Evolutionary conservation across 176 grass and related monocot genomes (phyloP), one percentile per base, ranked within the genome.

Genomic region (Coix lacrymajobi): DNA sequence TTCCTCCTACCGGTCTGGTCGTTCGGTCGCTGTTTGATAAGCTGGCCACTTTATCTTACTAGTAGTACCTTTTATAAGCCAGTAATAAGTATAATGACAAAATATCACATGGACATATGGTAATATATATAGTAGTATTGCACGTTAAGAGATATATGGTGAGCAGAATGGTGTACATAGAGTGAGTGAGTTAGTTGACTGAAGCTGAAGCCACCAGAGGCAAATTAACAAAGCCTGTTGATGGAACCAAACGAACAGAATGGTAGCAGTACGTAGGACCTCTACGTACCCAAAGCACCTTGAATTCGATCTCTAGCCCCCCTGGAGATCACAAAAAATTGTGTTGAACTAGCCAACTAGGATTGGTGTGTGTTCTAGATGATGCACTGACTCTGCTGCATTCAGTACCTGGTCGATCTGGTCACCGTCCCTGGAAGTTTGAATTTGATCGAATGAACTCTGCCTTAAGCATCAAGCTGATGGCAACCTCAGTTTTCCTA

Each of bases 21-120:
- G 56, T 26, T 60, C 24, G 26, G 33, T 81, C 19, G 63, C 63
- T 76, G 76, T 51, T 89, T 85, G 81, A 81, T 81, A 77, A 77
- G 71, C 56, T 29, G 4, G 4, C 6, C 25, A 1, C 82, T 81
- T 81, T 71, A 76, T 14, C 11, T 62, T 19, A n/a, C n/a, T n/a
- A n/a, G n/a, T n/a, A n/a, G n/a, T 28, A 16, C 46, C 25, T 26
- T 25, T 79, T 37, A 24, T 69, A 60, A 76, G 76, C 19, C 33
- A n/a, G 52, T 68, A 32, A 29, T 65, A 28, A 36, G 14, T 54
- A 65, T 3, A 20, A 8, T 25, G 16, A 39, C 14, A 25, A 29
- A 62, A 29, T 14, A 29, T 29, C 58, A 25, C n/a, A n/a, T n/a
- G n/a, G n/a, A n/a, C n/a, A n/a, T n/a, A n/a, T n/a, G n/a, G n/a